phyloP scores from a whole-genome alignment of 1,284 basidiomycete genomes.

The Coniferiporia weirii region DNA sequence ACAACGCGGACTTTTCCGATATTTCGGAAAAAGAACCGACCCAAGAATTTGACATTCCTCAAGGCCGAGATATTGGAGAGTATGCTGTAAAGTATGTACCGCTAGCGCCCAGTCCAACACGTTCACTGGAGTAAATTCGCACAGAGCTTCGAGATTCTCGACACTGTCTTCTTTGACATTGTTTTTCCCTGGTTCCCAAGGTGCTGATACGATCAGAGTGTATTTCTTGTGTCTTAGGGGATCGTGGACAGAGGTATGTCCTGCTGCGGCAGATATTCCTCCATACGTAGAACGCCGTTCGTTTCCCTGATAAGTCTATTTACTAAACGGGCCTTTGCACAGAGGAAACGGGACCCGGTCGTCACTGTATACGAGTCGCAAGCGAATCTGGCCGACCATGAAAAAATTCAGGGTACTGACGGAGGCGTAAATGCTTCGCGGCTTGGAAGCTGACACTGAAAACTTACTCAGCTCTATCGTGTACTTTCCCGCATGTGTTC shows the following conservation, averaged over 20 bases:
- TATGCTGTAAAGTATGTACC: constrained; percentile 57
- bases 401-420: constrained; percentile 71
- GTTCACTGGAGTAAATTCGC: neutral
- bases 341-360: constrained; percentile 65
- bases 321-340: neutral
- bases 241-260: constrained; percentile 62
- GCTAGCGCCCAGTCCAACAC: neutral
- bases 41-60: constrained; percentile 64
- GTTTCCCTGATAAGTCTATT: neutral
- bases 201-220: constrained; percentile 60
- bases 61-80: constrained; percentile 69
- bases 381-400: constrained; percentile 74
- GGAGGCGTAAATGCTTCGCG: constrained; percentile 8
- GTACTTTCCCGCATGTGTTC: neutral
- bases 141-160: constrained; percentile 71
- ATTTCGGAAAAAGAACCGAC: constrained; percentile 52
- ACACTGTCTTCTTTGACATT: constrained; percentile 67
- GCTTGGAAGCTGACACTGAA: constrained; percentile 12
- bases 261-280: neutral
- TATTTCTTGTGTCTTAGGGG: constrained; percentile 81
- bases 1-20: constrained; percentile 71
- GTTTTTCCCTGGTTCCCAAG: constrained; percentile 70
- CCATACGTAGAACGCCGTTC: neutral
- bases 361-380: constrained; percentile 77
- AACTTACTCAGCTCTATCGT: neutral